A percentile compares a stretch with the other conserved stretches of the same genome.
phyloP scores from a whole-genome alignment of 2,329 filamentous ascomycete genomes.

The Neopestalotiopsis sp. region DNA sequence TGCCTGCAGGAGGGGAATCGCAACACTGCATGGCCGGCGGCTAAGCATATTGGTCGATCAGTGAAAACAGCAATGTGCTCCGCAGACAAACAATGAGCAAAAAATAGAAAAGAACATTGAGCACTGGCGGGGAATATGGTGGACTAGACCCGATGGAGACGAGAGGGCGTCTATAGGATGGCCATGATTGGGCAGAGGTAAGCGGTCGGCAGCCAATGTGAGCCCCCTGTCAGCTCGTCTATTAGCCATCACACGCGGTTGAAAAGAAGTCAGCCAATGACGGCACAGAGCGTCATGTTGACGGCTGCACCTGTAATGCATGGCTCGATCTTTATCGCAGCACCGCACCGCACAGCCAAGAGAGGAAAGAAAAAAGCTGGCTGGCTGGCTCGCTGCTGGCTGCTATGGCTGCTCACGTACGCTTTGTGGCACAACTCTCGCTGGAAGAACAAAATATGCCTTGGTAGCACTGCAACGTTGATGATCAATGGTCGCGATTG shows the following conservation, averaged over 20 bases:
- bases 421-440: not conserved
- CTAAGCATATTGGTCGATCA: constrained; percentile 38
- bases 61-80: constrained; percentile 27
- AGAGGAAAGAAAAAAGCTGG: constrained; percentile 6
- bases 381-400: not conserved
- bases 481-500: constrained; percentile 19
- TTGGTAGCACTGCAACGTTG: constrained; percentile 13
- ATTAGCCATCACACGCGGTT: constrained; percentile 38
- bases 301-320: constrained; percentile 28
- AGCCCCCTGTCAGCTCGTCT: constrained; percentile 28
- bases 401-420: too few species aligned
- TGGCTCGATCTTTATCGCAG: constrained; percentile 18
- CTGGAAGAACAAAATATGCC: constrained; percentile 18
- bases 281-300: constrained; percentile 24
- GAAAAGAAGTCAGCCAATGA: constrained; percentile 29
- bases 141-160: constrained; percentile 37
- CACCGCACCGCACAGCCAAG: not conserved
- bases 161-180: constrained; percentile 47
- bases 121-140: constrained; percentile 20
- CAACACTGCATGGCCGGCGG: constrained; percentile 45
- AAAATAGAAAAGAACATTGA: constrained; percentile 29
- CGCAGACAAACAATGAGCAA: constrained; percentile 24
- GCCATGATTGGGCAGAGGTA: constrained; percentile 37
- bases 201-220: constrained; percentile 35
- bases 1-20: constrained; percentile 33